These are phyloP conservation scores for Picochlorum sp. DNA, from an alignment of 139 green algal genomes.

Conservation along the genomic window DNA sequence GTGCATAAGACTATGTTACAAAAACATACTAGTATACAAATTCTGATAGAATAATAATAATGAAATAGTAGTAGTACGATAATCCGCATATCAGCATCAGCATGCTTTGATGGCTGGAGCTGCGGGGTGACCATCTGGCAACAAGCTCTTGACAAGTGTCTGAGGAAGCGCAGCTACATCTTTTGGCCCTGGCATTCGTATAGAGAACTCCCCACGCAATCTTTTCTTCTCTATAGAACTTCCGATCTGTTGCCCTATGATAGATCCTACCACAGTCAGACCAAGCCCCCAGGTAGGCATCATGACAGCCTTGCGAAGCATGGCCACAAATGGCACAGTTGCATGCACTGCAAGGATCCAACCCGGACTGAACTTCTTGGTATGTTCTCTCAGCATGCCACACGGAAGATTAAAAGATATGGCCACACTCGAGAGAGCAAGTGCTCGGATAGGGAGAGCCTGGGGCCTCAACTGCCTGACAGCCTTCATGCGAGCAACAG, in stretches of 20 bases:
- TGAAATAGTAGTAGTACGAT: neutral
- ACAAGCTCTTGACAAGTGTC: too few species aligned
- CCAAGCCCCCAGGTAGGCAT: constrained; percentile 70
- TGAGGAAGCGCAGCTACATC: neutral
- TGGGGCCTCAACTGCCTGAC: constrained; percentile 65
- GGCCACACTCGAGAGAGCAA: constrained; percentile 40
- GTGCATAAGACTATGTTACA: too few species aligned
- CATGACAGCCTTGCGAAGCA: constrained; percentile 80
- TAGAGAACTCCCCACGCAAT: constrained; percentile 1
- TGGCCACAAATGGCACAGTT: constrained; percentile 77
- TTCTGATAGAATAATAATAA: neutral
- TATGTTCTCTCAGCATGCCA: constrained; percentile 70
- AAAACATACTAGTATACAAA: too few species aligned
- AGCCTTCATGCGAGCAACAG: constrained; percentile 47
- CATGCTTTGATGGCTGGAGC: neutral
- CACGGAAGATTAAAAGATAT: constrained; percentile 68
- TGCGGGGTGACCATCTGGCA: neutral
- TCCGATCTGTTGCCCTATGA: constrained; percentile 56
- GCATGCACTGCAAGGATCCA: constrained; percentile 86
- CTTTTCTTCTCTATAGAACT: constrained; percentile 45
- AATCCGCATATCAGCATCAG: neutral
- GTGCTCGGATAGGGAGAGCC: constrained; percentile 15
- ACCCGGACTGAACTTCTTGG: constrained; percentile 68
- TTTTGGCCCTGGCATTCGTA: neutral
- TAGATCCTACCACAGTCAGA: constrained; percentile 54